A percentile compares a stretch with the other conserved stretches of the same genome.
These are phyloP conservation scores for Filosporella fistucella DNA, from an alignment of 495 filamentous ascomycete species.

Conservation along the genomic window DNA sequence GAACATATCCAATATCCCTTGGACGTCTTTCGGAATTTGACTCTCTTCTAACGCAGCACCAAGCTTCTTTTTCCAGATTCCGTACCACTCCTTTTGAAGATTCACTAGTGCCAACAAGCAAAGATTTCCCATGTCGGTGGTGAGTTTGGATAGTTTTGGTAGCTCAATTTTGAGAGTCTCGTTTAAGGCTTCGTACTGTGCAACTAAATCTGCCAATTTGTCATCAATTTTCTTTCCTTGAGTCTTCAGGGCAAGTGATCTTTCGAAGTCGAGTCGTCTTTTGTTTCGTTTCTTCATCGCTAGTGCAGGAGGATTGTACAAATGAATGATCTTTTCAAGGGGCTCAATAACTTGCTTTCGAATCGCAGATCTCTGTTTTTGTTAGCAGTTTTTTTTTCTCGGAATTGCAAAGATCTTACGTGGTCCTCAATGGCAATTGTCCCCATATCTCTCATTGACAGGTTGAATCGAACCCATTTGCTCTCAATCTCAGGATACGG, in stretches of 20 bases:
- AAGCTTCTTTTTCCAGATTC: constrained; percentile 75
- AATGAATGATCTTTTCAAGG: constrained; percentile 72
- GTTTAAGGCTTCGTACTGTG: constrained; percentile 85
- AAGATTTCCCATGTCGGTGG: constrained; percentile 72
- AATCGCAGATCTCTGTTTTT: constrained; percentile 59
- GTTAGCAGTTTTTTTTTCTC: constrained; percentile 12
- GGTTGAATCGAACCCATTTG: constrained; percentile 84
- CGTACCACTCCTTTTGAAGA: constrained; percentile 76
- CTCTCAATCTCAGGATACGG: constrained; percentile 76
- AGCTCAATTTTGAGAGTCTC: constrained; percentile 90
- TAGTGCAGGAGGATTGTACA: constrained; percentile 74
- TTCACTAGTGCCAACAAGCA: constrained; percentile 77
- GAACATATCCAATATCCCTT: constrained; percentile 67
- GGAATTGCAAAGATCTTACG: constrained; percentile 46
- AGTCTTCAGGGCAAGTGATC: constrained; percentile 55
- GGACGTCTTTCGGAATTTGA: constrained; percentile 58
- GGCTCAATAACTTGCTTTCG: constrained; percentile 82
- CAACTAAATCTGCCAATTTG: constrained; percentile 73
- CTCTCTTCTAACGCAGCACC: constrained; percentile 62
- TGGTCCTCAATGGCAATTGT: constrained; percentile 77
- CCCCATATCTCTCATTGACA: constrained; percentile 75
- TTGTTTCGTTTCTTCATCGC: constrained; percentile 92
- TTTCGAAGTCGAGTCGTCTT: constrained; percentile 81
- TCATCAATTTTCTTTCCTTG: constrained; percentile 77
- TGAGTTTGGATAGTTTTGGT: constrained; percentile 75